phyloP scores from a whole-genome alignment of 805 yeast species.

The Komagataella phaffii region DNA sequence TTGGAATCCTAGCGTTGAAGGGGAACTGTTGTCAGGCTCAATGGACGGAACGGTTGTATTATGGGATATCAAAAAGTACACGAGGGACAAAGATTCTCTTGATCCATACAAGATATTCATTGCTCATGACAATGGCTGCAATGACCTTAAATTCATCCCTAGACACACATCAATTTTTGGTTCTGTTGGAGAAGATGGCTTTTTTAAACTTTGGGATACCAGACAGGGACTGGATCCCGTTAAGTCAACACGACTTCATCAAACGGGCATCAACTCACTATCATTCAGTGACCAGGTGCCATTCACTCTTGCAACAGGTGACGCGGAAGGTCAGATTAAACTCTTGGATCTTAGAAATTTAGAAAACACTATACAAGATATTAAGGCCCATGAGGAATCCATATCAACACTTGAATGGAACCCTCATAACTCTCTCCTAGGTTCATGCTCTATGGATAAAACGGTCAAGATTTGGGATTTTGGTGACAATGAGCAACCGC shows the following conservation, averaged over 20 bases:
- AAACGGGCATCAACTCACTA: constrained; percentile 34
- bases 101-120: constrained; percentile 9
- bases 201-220: constrained; percentile 37
- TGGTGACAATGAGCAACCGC: constrained; percentile 11
- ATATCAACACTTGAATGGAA: constrained; percentile 69
- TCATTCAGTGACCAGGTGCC: constrained; percentile 45
- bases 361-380: constrained; percentile 13
- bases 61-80: constrained; percentile 42
- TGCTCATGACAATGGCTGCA: constrained; percentile 38
- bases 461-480: constrained; percentile 52
- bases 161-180: constrained; percentile 48
- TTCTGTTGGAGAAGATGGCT: constrained; percentile 53
- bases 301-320: constrained; percentile 55
- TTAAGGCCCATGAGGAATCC: constrained; percentile 32
- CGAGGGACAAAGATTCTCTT: constrained; percentile 3
- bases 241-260: neutral
- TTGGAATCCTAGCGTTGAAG: constrained; percentile 62
- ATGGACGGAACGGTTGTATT: constrained; percentile 49
- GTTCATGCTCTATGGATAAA: constrained; percentile 55
- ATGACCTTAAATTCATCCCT: constrained; percentile 61
- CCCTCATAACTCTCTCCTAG: constrained; percentile 35
- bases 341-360: constrained; percentile 56
- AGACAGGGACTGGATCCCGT: constrained; percentile 17
- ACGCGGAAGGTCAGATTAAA: constrained; percentile 37
- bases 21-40: constrained; percentile 44